Evolutionary conservation across 805 yeast species (phyloP), one percentile per base, ranked within the genome.

Genomic region (Saccharomycopsis sp.): DNA sequence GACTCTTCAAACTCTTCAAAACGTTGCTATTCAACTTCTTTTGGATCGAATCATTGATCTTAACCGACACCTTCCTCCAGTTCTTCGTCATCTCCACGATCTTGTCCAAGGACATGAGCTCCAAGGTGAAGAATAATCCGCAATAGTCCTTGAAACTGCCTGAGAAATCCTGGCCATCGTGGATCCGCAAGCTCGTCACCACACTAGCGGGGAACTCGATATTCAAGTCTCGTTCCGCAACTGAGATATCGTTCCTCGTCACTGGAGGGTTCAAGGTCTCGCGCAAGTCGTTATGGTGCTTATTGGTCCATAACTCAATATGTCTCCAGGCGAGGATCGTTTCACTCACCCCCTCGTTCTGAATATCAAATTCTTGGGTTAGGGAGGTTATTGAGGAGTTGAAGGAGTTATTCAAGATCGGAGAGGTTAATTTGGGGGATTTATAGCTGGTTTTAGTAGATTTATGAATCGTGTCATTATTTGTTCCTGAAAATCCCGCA

Each of bases 91-190:
- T 85, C 33, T 77, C 79, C 26, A 79, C 79, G 38, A 88, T 71
- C 49, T 79, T 79, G 54, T 88, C 95, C 31, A 89, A 60, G 18
- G 84, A 79, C 72, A 92, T 68, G 45, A 92, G 66, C 40, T 80
- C 76, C 49, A 84, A 64, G 3, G 96, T 95, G 56, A 77, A 89
- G 29, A 92, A 57, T 41, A 92, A 61, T 8, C 98, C 92, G 23
- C 73, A 60, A 20, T 72, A 65, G 21, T 77, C 86, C 3, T 76
- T 70, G 45, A 84, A 76, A 42, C 76, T 73, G 32, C 87, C 94
- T 45, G 81, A 68, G 30, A 70, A 70, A 44, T 79, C 82, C 62
- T 92, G 98, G 39, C 98, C 98, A 54, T 92, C 97, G 50, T 92
- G 95, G 31, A 81, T 61, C 52, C 76, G 72, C 54, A 72, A 73